These are phyloP conservation scores for Colletotrichum ledebouriae DNA, from an alignment of 2,329 filamentous ascomycete species.

Conservation along the genomic window DNA sequence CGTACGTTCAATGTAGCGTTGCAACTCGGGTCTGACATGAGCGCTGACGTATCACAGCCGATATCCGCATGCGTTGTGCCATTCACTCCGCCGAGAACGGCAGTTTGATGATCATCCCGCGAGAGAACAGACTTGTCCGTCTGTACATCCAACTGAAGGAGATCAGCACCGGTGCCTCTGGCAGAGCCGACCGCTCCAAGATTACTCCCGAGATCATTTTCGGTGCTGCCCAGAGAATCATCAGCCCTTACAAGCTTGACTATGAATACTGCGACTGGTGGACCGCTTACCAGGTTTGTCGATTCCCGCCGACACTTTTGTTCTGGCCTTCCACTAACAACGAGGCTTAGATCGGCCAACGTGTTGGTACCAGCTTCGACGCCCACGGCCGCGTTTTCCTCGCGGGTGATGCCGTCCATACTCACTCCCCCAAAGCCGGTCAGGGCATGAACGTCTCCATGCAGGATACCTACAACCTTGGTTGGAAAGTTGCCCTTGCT, in stretches of 20 bases:
- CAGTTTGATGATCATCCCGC: slow-evolving; percentile 74
- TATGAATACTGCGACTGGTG: slow-evolving; percentile 76
- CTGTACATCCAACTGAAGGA: slow-evolving; percentile 74
- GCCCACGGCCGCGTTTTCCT: slow-evolving; percentile 73
- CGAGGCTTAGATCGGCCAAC: slow-evolving; percentile 75
- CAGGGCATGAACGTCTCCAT: slow-evolving; percentile 82
- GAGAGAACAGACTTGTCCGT: slow-evolving; percentile 73
- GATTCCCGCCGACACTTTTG: fast-evolving
- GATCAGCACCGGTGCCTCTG: slow-evolving; percentile 56
- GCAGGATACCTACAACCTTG: slow-evolving; percentile 73
- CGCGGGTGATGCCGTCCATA: slow-evolving; percentile 75
- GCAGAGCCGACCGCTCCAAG: slow-evolving; percentile 68
- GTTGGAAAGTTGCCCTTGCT: slow-evolving; percentile 67
- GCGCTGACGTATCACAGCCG: slow-evolving; percentile 45
- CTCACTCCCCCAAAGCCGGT: slow-evolving; percentile 71
- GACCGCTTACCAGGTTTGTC: slow-evolving; percentile 71
- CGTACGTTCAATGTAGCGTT: slow-evolving; percentile 43
- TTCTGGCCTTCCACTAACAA: neutral
- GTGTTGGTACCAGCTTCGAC: slow-evolving; percentile 70
- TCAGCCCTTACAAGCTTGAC: slow-evolving; percentile 75
- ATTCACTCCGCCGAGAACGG: slow-evolving; percentile 69
- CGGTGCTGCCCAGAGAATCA: slow-evolving; percentile 70
- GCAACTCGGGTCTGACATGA: slow-evolving; percentile 1
- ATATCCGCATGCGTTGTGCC: slow-evolving; percentile 70
- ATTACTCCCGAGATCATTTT: slow-evolving; percentile 75